These are phyloP conservation scores for Globisporangium megalacanthum DNA, from an alignment of 352 stramenopile species.

Conservation along the genomic window DNA sequence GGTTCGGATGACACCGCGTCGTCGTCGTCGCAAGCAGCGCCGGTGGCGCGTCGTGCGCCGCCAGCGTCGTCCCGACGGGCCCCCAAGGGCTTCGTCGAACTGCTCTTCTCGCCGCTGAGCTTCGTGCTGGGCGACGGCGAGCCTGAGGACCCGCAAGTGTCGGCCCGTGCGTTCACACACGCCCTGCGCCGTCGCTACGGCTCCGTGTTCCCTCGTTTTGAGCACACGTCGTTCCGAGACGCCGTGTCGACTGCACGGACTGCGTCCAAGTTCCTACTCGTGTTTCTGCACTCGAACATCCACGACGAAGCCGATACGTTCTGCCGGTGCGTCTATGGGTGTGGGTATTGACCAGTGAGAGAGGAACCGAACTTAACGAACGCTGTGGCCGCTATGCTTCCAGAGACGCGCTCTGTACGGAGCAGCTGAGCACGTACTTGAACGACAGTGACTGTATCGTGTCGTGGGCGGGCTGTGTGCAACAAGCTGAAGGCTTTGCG, in stretches of 20 bases:
- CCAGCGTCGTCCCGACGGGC: not conserved
- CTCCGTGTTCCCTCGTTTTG: conserved; percentile 58
- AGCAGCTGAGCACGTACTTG: conserved; percentile 60
- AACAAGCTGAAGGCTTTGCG: conserved; percentile 73
- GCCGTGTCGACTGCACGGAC: conserved; percentile 71
- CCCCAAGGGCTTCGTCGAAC: conserved; percentile 63
- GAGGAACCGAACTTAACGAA: too few species aligned
- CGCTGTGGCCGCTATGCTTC: too few species aligned
- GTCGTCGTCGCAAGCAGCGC: conserved; percentile 9
- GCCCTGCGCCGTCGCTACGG: conserved; percentile 53
- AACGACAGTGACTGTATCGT: conserved; percentile 82
- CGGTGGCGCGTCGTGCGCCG: not conserved
- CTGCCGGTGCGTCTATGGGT: conserved; percentile 34
- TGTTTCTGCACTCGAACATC: conserved; percentile 83
- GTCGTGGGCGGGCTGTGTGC: conserved; percentile 77
- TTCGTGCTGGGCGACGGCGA: conserved; percentile 69
- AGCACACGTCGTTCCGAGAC: conserved; percentile 79
- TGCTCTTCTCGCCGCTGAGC: conserved; percentile 70
- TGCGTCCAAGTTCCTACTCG: conserved; percentile 78
- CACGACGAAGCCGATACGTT: conserved; percentile 75
- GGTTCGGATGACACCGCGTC: conserved; percentile 9
- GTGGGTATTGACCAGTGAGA: not conserved
- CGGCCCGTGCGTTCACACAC: conserved; percentile 52
- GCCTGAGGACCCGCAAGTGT: conserved; percentile 53
- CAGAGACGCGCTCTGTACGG: conserved; percentile 62